Base-by-base conservation (phyloP, 306 rosid genomes). In the Prunus padus region DNA sequence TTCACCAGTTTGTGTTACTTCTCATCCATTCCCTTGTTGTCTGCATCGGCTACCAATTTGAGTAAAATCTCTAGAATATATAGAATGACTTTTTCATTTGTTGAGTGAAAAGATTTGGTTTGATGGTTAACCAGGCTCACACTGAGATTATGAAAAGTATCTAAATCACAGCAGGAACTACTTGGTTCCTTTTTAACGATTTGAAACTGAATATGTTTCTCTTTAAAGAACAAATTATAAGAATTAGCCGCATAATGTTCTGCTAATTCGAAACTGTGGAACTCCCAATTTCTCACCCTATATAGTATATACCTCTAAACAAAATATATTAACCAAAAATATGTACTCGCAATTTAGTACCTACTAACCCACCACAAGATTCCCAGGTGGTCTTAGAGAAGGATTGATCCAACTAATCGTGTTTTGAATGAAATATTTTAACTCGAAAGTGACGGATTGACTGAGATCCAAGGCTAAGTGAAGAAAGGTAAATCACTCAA, bases 401-500 rank as follows among this genome's bases (percentile, higher is more conserved):
- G 37, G 40, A 10, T 37, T 26, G 10, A 55, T 54, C 65, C 65
- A 71, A 71, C 75, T 65, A 15, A 55, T 71, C 47, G n/a, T 33
- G 20, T 71, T 54, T 71, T 37, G 4, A 52, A 33, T 22, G 14
- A 12, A 12, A 52, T 44, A 65, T 16, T 71, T 18, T 25, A 13
- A 33, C 18, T 54, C 50, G 13, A 55, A 54, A 54, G 51, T 33
- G 16, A 7, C 16, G 40, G 19, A 19, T 71, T 33, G 46, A 55
- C 52, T 33, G 65, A 55, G 64, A 56, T 55, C 12, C 46, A 50
- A 13, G 20, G 8, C 11, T 0, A 20, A 30, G 33, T 33, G 50
- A 77, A 52, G 2, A 46, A 30, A 26, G 51, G 52, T n/a, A 46
- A 19, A 51, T 64, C 66, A 74, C 82, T 86, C 72, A 64, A 67